Percentiles rank a stretch among this genome's conserved stretches.
Evolutionary conservation across 2,329 filamentous ascomycete genomes (phyloP).

Genomic region (Trichophyton rubrum): DNA sequence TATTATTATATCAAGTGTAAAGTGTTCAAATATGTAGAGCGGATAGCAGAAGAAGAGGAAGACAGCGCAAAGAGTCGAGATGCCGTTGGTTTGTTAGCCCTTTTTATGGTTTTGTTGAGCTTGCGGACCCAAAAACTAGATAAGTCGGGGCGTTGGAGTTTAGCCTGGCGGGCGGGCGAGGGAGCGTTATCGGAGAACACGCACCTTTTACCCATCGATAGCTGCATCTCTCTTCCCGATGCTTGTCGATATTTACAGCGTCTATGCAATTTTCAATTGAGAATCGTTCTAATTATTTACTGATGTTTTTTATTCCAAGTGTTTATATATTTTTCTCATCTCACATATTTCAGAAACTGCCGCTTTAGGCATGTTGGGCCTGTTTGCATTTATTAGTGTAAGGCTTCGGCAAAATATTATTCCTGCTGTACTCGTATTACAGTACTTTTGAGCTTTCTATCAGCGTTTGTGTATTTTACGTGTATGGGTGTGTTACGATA

Average conservation of each 20-base stretch:
- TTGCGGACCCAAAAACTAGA: background rate
- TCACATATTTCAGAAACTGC: background rate
- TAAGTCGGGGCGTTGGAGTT: background rate
- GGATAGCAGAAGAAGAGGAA: background rate
- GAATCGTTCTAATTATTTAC: background rate
- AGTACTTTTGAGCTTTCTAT: background rate
- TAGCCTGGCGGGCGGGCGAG: background rate
- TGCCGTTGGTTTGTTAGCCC: background rate
- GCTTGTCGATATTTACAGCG: too few species aligned
- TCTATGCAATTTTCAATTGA: too few species aligned
- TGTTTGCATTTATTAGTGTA: background rate
- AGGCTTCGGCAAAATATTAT: background rate
- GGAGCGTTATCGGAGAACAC: background rate
- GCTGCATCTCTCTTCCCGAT: too few species aligned
- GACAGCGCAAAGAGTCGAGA: background rate
- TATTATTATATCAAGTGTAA: background rate
- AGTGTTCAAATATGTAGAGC: background rate
- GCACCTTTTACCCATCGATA: background rate
- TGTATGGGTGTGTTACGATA: too few species aligned
- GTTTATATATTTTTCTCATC: background rate
- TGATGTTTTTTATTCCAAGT: background rate
- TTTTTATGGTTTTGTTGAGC: slow-evolving; percentile 3
- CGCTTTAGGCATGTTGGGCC: background rate
- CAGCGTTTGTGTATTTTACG: too few species aligned
- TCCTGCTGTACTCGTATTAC: background rate